Evolutionary conservation across 202 grass and related monocot species (phyloP).

Genomic region (Brachypodium distachyon): DNA sequence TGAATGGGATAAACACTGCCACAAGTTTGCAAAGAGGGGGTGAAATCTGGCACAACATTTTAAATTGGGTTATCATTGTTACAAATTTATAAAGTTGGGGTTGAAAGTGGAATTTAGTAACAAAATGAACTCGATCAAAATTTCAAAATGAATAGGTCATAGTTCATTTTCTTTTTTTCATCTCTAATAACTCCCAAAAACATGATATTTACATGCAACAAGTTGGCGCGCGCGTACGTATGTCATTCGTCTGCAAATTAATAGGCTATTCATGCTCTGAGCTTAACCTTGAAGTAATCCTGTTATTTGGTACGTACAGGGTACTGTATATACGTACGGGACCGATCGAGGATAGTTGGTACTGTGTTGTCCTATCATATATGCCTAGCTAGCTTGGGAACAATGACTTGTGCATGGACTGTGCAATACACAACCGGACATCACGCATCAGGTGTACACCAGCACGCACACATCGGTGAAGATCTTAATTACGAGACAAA

Average conservation of each 20-base stretch:
- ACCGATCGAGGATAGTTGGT: not conserved
- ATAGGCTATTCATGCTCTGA: not conserved
- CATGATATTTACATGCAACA: not conserved
- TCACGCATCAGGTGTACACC: not conserved
- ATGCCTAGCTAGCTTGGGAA: not conserved
- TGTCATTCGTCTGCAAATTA: not conserved
- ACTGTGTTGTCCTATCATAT: not conserved
- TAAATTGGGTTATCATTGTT: too few species aligned
- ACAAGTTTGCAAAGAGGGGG: too few species aligned
- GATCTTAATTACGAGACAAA: not conserved
- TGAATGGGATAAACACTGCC: too few species aligned
- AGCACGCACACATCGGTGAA: not conserved
- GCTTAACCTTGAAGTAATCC: not conserved
- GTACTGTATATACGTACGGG: not conserved
- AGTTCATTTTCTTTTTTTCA: too few species aligned
- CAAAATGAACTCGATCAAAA: too few species aligned
- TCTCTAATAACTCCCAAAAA: too few species aligned
- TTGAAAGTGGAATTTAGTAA: too few species aligned
- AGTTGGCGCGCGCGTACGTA: not conserved
- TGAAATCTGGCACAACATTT: too few species aligned
- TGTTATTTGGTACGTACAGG: not conserved
- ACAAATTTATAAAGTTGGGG: too few species aligned
- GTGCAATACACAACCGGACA: not conserved
- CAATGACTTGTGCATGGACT: not conserved
- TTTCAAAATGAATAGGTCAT: too few species aligned